Evolutionary conservation across 176 grass and related monocot species (phyloP).

Genomic region (Thalia dealbata): DNA sequence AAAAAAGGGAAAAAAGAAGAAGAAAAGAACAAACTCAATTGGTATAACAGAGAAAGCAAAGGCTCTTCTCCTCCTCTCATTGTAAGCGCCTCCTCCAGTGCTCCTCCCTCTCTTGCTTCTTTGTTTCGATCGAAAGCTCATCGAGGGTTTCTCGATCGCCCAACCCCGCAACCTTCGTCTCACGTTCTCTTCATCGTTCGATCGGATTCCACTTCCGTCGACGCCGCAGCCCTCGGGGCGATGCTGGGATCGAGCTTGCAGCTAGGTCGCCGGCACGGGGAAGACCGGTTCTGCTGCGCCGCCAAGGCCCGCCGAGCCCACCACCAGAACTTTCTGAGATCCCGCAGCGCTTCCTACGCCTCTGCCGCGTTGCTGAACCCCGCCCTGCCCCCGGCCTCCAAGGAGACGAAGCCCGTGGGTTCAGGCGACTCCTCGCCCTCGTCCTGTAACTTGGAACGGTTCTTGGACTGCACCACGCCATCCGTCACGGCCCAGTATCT

Average conservation of each 20-base stretch:
- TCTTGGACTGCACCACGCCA: slow-evolving; percentile 30
- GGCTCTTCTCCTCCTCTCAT: too few relatives aligned
- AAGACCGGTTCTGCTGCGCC: slow-evolving; percentile 22
- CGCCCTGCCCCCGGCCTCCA: background rate
- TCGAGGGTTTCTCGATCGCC: too few relatives aligned
- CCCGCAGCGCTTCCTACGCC: background rate
- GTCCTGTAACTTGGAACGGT: slow-evolving; percentile 30
- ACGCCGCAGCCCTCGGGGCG: background rate
- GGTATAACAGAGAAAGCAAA: too few relatives aligned
- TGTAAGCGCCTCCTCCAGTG: too few relatives aligned
- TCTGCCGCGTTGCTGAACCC: background rate
- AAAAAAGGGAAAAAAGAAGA: too few relatives aligned
- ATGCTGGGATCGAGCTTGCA: slow-evolving; percentile 38
- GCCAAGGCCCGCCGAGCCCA: slow-evolving; percentile 21
- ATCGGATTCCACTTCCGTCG: background rate
- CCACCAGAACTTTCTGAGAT: slow-evolving; percentile 15
- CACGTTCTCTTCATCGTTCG: background rate
- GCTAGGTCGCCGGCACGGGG: slow-evolving; percentile 21
- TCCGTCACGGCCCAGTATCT: slow-evolving; percentile 25
- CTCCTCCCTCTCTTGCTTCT: background rate
- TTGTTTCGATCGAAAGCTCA: background rate
- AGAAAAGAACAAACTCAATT: too few relatives aligned
- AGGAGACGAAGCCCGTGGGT: background rate
- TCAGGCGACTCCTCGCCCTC: background rate
- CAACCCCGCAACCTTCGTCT: background rate